Percentiles rank a stretch among this genome's conserved stretches.
These are phyloP conservation scores for Vitis hybrid DNA, from an alignment of 177 flowering plant species.

Conservation along the genomic window DNA sequence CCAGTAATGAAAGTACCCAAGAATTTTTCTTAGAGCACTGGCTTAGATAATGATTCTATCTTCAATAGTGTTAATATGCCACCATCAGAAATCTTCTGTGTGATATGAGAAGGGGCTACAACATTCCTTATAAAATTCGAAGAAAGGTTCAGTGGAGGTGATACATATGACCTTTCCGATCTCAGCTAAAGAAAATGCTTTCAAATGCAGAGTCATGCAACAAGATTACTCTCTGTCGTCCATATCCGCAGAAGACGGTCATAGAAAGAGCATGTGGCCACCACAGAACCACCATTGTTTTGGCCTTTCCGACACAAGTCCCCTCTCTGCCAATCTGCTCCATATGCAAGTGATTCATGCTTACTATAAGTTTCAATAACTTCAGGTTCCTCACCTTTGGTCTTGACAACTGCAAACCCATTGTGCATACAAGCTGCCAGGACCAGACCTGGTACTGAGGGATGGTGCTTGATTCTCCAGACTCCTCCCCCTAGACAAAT, in stretches of 20 bases:
- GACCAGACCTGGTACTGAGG: slow-evolving; percentile 51
- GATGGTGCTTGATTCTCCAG: slow-evolving; percentile 92
- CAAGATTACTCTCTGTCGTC: slow-evolving; percentile 47
- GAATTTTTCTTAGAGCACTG: too few relatives aligned
- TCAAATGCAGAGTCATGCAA: slow-evolving; percentile 12
- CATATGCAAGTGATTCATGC: slow-evolving; percentile 89
- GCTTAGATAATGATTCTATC: too few relatives aligned
- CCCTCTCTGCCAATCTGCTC: slow-evolving; percentile 84
- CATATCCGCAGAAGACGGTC: slow-evolving; percentile 75
- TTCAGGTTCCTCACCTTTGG: slow-evolving; percentile 35
- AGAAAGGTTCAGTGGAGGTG: neutral
- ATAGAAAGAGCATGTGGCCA: slow-evolving; percentile 93
- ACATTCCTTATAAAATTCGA: slow-evolving; percentile 7
- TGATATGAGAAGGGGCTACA: neutral
- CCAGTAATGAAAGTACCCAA: too few relatives aligned
- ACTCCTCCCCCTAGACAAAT: slow-evolving; percentile 88
- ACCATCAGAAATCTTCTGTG: too few relatives aligned
- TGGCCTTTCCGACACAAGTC: slow-evolving; percentile 11
- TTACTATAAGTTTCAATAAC: slow-evolving; percentile 62
- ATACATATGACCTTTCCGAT: neutral
- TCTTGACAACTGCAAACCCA: slow-evolving; percentile 70
- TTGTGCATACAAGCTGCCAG: slow-evolving; percentile 98
- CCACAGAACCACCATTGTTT: slow-evolving; percentile 26
- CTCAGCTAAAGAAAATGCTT: neutral
- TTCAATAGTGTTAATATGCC: too few relatives aligned